Evolutionary conservation across 129 eudicot species (phyloP).

Genomic region (Oenanthe sinensis): DNA sequence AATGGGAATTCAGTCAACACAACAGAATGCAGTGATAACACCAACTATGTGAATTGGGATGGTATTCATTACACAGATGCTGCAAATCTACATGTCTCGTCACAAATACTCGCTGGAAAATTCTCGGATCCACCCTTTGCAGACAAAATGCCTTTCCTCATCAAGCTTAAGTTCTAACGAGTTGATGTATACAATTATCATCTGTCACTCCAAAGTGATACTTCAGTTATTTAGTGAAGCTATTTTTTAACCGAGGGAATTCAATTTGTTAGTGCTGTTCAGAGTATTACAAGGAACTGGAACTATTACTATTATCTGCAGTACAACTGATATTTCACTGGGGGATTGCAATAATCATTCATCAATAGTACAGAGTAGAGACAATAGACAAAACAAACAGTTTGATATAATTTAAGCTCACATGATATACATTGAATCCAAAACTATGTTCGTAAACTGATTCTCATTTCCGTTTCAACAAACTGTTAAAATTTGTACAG

Average conservation of each 20-base stretch:
- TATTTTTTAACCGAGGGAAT: background rate
- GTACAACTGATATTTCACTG: background rate
- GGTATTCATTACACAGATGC: constrained; percentile 94
- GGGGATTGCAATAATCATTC: background rate
- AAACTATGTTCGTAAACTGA: constrained; percentile 11
- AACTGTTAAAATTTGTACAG: constrained; percentile 19
- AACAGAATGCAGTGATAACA: constrained; percentile 57
- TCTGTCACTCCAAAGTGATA: constrained; percentile 1
- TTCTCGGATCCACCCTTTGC: constrained; percentile 73
- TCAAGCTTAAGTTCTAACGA: constrained; percentile 54
- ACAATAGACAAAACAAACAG: background rate
- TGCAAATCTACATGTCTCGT: constrained; percentile 69
- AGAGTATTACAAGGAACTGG: background rate
- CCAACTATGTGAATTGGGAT: constrained; percentile 80
- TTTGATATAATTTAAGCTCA: background rate
- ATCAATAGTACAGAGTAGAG: background rate
- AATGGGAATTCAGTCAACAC: constrained; percentile 57
- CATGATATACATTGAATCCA: background rate
- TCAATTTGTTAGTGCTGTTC: background rate
- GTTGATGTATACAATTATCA: background rate
- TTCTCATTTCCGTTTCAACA: constrained; percentile 8
- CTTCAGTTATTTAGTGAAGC: background rate
- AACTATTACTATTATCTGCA: background rate
- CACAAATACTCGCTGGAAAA: constrained; percentile 95
- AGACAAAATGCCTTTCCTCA: constrained; percentile 69